Base-by-base conservation (phyloP, 148 eudicot species). In the Talinum fruticosum region DNA sequence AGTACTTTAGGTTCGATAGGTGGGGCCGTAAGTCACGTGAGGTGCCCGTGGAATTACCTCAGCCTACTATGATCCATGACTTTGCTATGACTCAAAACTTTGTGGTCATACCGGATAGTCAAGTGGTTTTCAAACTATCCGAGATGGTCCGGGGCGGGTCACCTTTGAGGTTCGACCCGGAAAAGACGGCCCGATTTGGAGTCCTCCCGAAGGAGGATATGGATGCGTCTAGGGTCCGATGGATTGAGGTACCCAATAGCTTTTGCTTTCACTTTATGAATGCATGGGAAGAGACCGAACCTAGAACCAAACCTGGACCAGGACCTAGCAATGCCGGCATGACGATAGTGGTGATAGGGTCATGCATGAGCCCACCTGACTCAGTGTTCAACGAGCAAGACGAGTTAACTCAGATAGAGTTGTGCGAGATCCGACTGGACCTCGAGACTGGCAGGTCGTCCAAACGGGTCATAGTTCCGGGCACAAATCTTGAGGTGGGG, bases 21-120 rank as follows among this genome's bases (percentile, higher is more conserved):
- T 24, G 44, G 1, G 92, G 92, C 29, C 65, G 59, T 1, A 90
- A 81, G 85, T 74, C 88, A 77, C 82, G 83, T 75, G 92, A 90
- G 28, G 51, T 90, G 0, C 13, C 71, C 21, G 84, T 90, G 77
- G 57, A 83, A 4, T 57, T 88, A 6, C 61, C 41, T 1, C 78
- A 73, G 28, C 91, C 93, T 2, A 85, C 91, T 6, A 86, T 90
- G 93, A 86, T 87, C 44, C 93, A 89, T 80, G 90, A 89, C 82
- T 89, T 89, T 37, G 89, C 93, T 4, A 85, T 89, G 1, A 84
- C 93, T 41, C 79, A 84, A 76, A 83, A 73, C 68, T 82, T 79
- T 76, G 86, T 89, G 72, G 54, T 89, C 49, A 76, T 89, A 36
- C 93, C 93, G 72, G 93, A 89, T 82, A 84, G 83, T 14, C 91